Evolutionary conservation across 2,329 filamentous ascomycete genomes (phyloP).

Genomic region (Fusarium sp.): DNA sequence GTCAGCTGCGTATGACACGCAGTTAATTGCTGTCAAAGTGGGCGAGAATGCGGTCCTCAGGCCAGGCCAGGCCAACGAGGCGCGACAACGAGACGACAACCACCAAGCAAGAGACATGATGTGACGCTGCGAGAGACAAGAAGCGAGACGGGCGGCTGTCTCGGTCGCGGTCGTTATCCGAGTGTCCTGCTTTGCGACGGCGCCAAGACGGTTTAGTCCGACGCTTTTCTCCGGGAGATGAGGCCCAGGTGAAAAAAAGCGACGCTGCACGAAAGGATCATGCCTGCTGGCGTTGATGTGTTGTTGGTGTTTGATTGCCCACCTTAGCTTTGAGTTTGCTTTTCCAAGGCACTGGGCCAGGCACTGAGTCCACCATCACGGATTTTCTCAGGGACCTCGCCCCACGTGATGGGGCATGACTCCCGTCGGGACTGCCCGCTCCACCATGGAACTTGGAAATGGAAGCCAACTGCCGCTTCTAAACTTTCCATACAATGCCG

Average conservation of each 20-base stretch:
- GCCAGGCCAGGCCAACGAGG: conserved; percentile 20
- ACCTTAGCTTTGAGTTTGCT: conserved; percentile 41
- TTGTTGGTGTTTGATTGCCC: conserved; percentile 32
- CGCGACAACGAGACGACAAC: conserved; percentile 25
- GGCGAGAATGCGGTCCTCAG: conserved; percentile 10
- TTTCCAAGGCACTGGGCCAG: conserved; percentile 19
- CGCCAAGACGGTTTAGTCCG: conserved; percentile 20
- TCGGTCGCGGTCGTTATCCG: conserved; percentile 9
- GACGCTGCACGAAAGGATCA: conserved; percentile 21
- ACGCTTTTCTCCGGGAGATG: conserved; percentile 13
- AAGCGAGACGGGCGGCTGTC: conserved; percentile 9
- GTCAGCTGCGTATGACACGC: conserved; percentile 26
- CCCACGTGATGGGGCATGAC: conserved; percentile 42
- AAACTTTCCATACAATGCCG: conserved; percentile 4
- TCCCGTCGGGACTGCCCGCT: conserved; percentile 18
- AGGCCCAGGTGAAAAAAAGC: conserved; percentile 15
- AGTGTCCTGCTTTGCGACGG: conserved; percentile 24
- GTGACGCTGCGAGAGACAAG: conserved; percentile 6
- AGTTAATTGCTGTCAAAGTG: conserved; percentile 30
- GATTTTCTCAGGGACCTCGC: conserved; percentile 14
- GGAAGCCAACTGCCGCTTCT: conserved; percentile 7
- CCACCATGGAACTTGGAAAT: conserved; percentile 4
- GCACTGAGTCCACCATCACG: conserved; percentile 10
- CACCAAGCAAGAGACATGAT: conserved; percentile 11
- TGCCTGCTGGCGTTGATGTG: conserved; percentile 19